These are phyloP conservation scores for Fusarium pseudocircinatum DNA, from an alignment of 2,329 filamentous ascomycete species.

Conservation along the genomic window DNA sequence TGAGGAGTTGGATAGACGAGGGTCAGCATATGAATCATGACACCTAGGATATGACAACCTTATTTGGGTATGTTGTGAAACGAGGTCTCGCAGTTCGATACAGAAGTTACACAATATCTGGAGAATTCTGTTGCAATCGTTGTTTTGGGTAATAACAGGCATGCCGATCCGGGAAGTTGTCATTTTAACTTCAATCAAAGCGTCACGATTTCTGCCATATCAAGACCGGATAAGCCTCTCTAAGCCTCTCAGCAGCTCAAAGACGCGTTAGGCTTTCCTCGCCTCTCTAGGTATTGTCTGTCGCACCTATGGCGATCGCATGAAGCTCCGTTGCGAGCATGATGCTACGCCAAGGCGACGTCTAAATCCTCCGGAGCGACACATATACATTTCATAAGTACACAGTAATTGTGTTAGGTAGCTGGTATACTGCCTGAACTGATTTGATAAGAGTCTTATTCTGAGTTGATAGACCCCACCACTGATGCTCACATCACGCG, in stretches of 20 bases:
- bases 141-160: not conserved
- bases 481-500: no score
- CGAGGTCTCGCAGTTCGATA: no score
- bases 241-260: not conserved
- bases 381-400: not conserved
- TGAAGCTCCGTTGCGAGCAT: not conserved
- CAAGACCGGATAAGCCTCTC: not conserved
- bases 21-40: not conserved
- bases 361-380: not conserved
- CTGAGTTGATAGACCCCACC: no score
- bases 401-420: no score
- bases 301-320: not conserved
- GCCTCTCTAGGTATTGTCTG: not conserved
- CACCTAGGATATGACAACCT: not conserved
- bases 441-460: no score
- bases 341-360: not conserved
- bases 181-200: no score
- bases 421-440: no score
- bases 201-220: no score
- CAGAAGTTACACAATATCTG: no score
- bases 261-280: not conserved
- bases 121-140: no score
- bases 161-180: not conserved
- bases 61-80: not conserved
- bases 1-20: conserved; percentile 7